These are phyloP conservation scores for Bisporella sp. DNA, from an alignment of 2,329 filamentous ascomycete species.

Conservation along the genomic window DNA sequence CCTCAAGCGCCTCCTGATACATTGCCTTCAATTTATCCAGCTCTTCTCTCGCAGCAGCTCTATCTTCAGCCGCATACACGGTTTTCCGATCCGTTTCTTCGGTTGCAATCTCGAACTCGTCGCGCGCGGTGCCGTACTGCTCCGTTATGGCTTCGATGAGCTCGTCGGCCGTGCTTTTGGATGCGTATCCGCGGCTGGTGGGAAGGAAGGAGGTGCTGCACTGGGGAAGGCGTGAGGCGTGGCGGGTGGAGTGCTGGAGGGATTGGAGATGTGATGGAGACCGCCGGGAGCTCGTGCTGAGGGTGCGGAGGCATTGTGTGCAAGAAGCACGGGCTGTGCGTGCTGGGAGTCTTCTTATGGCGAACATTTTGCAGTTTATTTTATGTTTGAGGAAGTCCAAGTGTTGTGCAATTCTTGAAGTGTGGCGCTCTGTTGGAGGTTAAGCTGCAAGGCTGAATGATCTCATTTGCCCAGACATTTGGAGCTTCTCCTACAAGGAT, in stretches of 20 bases:
- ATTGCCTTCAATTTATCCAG: constrained; percentile 30
- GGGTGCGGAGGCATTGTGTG: constrained; percentile 8
- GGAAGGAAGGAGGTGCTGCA: neutral
- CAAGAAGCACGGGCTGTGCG: constrained; percentile 4
- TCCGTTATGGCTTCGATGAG: constrained; percentile 19
- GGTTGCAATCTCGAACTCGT: constrained; percentile 42
- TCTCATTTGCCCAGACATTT: no score
- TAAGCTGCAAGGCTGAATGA: no score
- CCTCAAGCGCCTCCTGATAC: constrained; percentile 26
- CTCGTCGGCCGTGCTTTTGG: constrained; percentile 15
- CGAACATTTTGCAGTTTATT: constrained; percentile 12
- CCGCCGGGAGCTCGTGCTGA: neutral
- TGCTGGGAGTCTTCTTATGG: constrained; percentile 10
- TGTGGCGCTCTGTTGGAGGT: no score
- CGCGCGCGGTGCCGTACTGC: constrained; percentile 35
- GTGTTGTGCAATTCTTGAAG: no score
- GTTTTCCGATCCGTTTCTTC: constrained; percentile 37
- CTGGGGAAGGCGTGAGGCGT: neutral
- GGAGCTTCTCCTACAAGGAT: no score
- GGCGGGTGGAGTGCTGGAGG: neutral
- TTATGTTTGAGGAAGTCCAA: no score
- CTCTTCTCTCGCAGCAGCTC: constrained; percentile 37
- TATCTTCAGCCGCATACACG: constrained; percentile 38
- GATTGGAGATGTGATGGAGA: constrained; percentile 1
- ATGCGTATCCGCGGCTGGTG: constrained; percentile 7